Percentiles rank a stretch among this genome's conserved stretches.
phyloP scores from a whole-genome alignment of 805 yeast species.

The Brettanomyces anomalus region DNA sequence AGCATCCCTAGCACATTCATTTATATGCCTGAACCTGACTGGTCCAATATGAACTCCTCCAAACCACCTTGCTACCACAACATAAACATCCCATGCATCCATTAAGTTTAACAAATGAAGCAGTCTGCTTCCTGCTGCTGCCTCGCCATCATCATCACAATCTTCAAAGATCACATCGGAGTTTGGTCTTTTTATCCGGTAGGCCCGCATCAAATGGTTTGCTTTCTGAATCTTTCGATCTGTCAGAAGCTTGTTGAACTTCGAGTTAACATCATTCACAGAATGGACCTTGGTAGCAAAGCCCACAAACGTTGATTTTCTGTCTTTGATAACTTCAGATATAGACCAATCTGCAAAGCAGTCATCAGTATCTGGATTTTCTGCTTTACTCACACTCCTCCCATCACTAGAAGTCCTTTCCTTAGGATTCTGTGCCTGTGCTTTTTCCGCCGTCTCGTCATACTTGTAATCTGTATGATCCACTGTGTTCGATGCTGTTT shows the following conservation, averaged over 20 bases:
- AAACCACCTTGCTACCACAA: conserved; percentile 85
- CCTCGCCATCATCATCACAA: conserved; percentile 95
- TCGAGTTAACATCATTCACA: conserved; percentile 56
- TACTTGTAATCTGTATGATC: conserved; percentile 13
- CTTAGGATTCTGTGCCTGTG: conserved; percentile 7
- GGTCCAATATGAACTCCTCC: conserved; percentile 92
- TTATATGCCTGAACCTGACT: conserved; percentile 89
- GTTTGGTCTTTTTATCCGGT: conserved; percentile 54
- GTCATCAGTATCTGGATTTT: conserved; percentile 21
- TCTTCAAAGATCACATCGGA: conserved; percentile 62
- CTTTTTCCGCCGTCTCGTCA: conserved; percentile 21
- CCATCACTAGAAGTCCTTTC: conserved; percentile 3
- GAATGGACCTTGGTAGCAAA: conserved; percentile 55
- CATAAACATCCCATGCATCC: conserved; percentile 80
- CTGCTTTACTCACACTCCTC: background rate
- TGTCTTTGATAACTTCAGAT: conserved; percentile 71
- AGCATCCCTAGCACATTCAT: conserved; percentile 81
- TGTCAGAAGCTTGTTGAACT: conserved; percentile 41
- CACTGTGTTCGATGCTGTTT: background rate
- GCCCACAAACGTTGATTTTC: conserved; percentile 81
- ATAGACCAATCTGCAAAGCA: conserved; percentile 65
- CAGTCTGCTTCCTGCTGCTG: conserved; percentile 89
- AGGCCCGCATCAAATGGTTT: conserved; percentile 77
- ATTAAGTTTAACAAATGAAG: conserved; percentile 63
- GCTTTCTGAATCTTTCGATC: conserved; percentile 66